Evolutionary conservation across 345 rosid species (phyloP).

Genomic region (Crucihimalaya himalaica): DNA sequence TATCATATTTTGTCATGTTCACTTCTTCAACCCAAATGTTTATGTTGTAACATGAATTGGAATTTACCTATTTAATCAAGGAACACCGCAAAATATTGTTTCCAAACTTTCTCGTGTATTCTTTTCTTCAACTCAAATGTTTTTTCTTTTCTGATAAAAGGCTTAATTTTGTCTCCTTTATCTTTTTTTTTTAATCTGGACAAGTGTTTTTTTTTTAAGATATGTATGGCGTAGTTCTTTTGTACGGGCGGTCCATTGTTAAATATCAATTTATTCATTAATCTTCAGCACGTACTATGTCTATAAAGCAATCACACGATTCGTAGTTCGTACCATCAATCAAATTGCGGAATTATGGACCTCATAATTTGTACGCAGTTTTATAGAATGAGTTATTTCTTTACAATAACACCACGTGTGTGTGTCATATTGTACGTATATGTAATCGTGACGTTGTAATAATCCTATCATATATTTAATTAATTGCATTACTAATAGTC

Average conservation of each 20-base stretch:
- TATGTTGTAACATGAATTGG: slow-evolving; percentile 47
- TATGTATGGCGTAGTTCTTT: neutral
- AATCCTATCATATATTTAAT: slow-evolving; percentile 18
- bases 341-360: neutral
- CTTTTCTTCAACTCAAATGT: neutral
- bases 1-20: slow-evolving; percentile 43
- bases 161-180: too few species aligned
- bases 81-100: slow-evolving; percentile 17
- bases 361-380: neutral
- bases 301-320: neutral
- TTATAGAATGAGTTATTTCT: neutral
- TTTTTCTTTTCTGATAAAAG: neutral
- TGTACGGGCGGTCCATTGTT: neutral
- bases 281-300: neutral
- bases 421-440: neutral
- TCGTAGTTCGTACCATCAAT: neutral
- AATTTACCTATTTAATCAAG: slow-evolving; percentile 32
- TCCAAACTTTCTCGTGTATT: neutral
- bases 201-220: too few species aligned
- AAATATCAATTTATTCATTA: neutral
- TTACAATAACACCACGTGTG: neutral
- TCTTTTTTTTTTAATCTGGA: neutral
- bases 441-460: slow-evolving; percentile 23
- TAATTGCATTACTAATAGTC: slow-evolving; percentile 5
- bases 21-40: slow-evolving; percentile 28